Base-by-base conservation (phyloP, 192 early-diverging fungal species). In the Rhizophagus clarus region DNA sequence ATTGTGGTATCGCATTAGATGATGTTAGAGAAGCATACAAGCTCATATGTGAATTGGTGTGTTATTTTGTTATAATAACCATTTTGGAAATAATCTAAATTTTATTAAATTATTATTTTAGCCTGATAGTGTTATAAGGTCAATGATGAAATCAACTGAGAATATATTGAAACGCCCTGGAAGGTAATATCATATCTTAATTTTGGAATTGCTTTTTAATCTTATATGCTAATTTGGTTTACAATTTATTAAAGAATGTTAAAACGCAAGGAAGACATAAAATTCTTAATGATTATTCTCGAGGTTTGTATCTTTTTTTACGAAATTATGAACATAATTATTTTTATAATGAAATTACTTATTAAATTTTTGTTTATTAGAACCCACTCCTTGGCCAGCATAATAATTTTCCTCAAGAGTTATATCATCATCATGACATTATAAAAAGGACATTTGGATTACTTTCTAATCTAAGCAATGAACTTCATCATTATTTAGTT, bases 401-500 rank as follows among this genome's bases (percentile, higher is more conserved):
- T 76, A 91, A 94, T 76, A 91, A 87, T 67, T 94, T 90, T 56
- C 88, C 88, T 8, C 88, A 92, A 70, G 96, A 98, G 80, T 87
- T 92, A 7, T 86, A 89, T 70, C 94, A 94, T 80, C 94, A 97
- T 83, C 95, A 97, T 82, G 92, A 95, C 76, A 88, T 98, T 28
- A 82, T 93, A 31, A 93, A 95, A 79, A 90, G 94, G 24, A 85
- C 93, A 9, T 89, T 97, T 61, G 96, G 96, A 64, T 85, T 94
- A 26, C 76, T 97, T 60, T 94, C 95, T 49, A 94, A 94, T 72
- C 85, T 98, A 9, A 88, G 91, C 32, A 95, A 94, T 79, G 89
- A 92, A 66, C 87, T 96, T n/a, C 97, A 97, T 85, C 93, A 97
- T 77, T 90, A 89, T 47, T 83, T 98, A 45, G 95, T 96, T 12